phyloP scores from a whole-genome alignment of 2,329 filamentous ascomycete species.

The Aureobasidium musti region DNA sequence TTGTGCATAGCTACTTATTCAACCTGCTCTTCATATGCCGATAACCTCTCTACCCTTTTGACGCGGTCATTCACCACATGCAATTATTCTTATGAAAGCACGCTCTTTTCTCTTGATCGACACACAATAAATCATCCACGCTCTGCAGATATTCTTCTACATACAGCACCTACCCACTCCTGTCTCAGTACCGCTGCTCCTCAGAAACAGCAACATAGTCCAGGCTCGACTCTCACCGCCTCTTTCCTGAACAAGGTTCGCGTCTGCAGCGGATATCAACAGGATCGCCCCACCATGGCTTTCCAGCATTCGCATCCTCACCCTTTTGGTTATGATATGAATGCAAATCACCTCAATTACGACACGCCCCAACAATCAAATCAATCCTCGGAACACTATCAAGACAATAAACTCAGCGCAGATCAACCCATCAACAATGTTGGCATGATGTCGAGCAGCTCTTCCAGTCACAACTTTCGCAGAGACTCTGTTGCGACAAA shows the following conservation, averaged over 20 bases:
- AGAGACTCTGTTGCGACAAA: slow-evolving; percentile 41
- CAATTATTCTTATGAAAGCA: slow-evolving; percentile 25
- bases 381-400: not conserved
- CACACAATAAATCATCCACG: slow-evolving; percentile 5
- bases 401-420: not conserved
- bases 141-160: not conserved
- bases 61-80: slow-evolving; percentile 14
- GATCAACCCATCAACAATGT: slow-evolving; percentile 33
- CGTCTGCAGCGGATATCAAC: slow-evolving; percentile 17
- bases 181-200: not conserved
- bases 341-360: slow-evolving; percentile 7
- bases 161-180: not conserved
- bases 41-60: slow-evolving; percentile 19
- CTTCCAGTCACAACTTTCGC: slow-evolving; percentile 34
- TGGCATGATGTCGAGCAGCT: slow-evolving; percentile 35
- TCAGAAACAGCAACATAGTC: not conserved
- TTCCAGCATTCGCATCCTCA: slow-evolving; percentile 11
- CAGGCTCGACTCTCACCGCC: slow-evolving; percentile 4
- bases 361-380: slow-evolving; percentile 19
- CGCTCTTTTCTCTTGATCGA: slow-evolving; percentile 9
- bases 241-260: slow-evolving; percentile 14
- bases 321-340: slow-evolving; percentile 23
- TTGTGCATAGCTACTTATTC: slow-evolving; percentile 24
- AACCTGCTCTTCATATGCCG: slow-evolving; percentile 23
- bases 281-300: slow-evolving; percentile 15